Evolutionary conservation across 2,329 filamentous ascomycete species (phyloP).

Genomic region (Pezicula radicicola): DNA sequence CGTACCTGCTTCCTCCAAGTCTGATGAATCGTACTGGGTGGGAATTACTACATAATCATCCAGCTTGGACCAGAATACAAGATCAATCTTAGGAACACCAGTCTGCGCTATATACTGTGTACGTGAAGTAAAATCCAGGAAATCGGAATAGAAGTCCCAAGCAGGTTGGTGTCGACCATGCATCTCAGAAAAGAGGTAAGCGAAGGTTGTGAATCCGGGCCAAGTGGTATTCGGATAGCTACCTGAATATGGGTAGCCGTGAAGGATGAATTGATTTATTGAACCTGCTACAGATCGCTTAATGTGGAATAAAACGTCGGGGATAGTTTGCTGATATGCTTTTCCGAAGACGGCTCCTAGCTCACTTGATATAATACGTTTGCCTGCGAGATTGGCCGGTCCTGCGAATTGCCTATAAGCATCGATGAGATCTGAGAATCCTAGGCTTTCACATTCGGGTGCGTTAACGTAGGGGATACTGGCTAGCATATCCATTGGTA

Average conservation of each 20-base stretch:
- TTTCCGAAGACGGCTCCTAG: slow-evolving; percentile 24
- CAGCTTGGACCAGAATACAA: slow-evolving; percentile 36
- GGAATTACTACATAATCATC: not conserved
- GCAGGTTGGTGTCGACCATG: slow-evolving; percentile 36
- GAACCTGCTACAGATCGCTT: slow-evolving; percentile 37
- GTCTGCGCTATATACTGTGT: slow-evolving; percentile 34
- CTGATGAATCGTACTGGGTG: not conserved
- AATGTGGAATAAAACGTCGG: slow-evolving; percentile 30
- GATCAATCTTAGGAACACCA: slow-evolving; percentile 36
- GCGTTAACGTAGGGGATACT: slow-evolving; percentile 34
- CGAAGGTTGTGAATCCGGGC: slow-evolving; percentile 43
- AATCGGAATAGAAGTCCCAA: slow-evolving; percentile 34
- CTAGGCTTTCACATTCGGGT: slow-evolving; percentile 38
- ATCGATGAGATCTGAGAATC: slow-evolving; percentile 32
- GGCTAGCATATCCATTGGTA: slow-evolving; percentile 39
- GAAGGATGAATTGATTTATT: slow-evolving; percentile 41
- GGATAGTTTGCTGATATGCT: slow-evolving; percentile 24
- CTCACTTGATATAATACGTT: slow-evolving; percentile 37
- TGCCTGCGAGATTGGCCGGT: slow-evolving; percentile 34
- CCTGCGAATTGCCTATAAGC: slow-evolving; percentile 37
- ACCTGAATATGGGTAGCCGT: slow-evolving; percentile 38
- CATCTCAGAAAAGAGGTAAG: slow-evolving; percentile 38
- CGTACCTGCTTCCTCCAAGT: slow-evolving; percentile 4
- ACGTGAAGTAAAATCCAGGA: slow-evolving; percentile 34
- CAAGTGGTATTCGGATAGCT: slow-evolving; percentile 44